Base-by-base conservation (phyloP, 257 asterid genomes). In the Coffea canephora region DNA sequence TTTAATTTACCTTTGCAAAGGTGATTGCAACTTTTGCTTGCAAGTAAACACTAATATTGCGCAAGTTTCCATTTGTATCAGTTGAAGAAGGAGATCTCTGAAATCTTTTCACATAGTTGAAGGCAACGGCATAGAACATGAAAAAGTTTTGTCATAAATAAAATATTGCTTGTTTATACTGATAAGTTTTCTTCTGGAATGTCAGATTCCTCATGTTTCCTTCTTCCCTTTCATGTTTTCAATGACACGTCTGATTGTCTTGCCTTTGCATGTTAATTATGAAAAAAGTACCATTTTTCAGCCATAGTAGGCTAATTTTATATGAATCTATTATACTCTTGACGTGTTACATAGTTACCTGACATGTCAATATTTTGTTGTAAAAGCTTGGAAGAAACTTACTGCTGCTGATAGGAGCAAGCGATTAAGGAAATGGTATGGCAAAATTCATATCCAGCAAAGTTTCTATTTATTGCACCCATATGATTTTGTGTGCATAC, bases 341-440 rank as follows among this genome's bases (percentile, higher is more conserved):
- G 46, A 62, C 34, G 16, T 61, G 39, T 69, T 49, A 54, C 34
- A 3, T 6, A 55, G 36, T 69, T 81, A 25, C 65, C 69, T 81
- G 46, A 81, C 78, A 70, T 61, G 34, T 16, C 71, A 69, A 43
- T 49, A 54, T 81, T 75, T 46, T 54, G 64, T 84, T 82, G 75
- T 6, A 79, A 81, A 89, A 94, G 98, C 99, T 78, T 96, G 99
- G 99, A 92, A 98, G 89, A 94, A 90, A 89, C 83, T 86, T 78
- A 88, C 98, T 85, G 98, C 98, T 78, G 87, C 91, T 71, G 99
- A 96, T 82, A 90, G 98, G 93, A 90, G 98, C 92, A 94, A 83
- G 80, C 84, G 87, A 77, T 82, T 96, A 83, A 89, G 95, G 83
- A 94, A 85, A 86, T 96, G 99, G 98, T 91, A 87, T 67, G 79